These are phyloP conservation scores for Candida argentea DNA, from an alignment of 805 yeast species.

Conservation along the genomic window DNA sequence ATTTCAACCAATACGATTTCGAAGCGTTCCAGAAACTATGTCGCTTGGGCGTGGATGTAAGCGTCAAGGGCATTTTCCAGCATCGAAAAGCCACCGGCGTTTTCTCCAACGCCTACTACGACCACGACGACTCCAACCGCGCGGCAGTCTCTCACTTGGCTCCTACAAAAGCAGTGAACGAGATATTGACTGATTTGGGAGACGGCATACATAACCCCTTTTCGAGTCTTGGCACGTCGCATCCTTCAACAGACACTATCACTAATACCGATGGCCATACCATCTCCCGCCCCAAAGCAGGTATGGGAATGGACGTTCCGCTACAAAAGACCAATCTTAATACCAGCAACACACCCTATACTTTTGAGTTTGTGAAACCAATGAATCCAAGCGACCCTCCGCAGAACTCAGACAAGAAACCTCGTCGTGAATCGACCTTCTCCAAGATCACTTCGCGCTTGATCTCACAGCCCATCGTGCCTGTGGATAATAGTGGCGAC, in stretches of 20 bases:
- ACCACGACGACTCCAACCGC: neutral
- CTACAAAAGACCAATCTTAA: slow-evolving; percentile 19
- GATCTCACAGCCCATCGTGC: slow-evolving; percentile 27
- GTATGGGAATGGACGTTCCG: slow-evolving; percentile 28
- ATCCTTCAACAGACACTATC: slow-evolving; percentile 4
- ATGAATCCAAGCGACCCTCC: slow-evolving; percentile 11
- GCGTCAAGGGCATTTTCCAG: slow-evolving; percentile 46
- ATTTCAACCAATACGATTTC: slow-evolving; percentile 71
- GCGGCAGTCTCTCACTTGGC: neutral
- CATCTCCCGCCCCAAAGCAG: slow-evolving; percentile 20
- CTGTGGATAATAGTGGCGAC: slow-evolving; percentile 4
- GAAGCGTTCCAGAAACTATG: slow-evolving; percentile 77
- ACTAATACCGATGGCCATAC: slow-evolving; percentile 16
- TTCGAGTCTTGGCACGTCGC: slow-evolving; percentile 15
- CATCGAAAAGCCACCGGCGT: slow-evolving; percentile 3
- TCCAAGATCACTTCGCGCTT: slow-evolving; percentile 40
- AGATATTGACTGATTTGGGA: slow-evolving; percentile 1
- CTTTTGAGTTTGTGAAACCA: slow-evolving; percentile 24
- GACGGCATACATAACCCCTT: slow-evolving; percentile 19
- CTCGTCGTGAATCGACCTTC: slow-evolving; percentile 23
- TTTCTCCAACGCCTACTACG: neutral
- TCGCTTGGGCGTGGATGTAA: slow-evolving; percentile 59
- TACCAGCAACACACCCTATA: slow-evolving; percentile 5
- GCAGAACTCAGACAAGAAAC: slow-evolving; percentile 11
- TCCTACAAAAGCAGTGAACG: neutral